Base-by-base conservation (phyloP, 768 basidiomycete genomes). In the Auriscalpium orientale region DNA sequence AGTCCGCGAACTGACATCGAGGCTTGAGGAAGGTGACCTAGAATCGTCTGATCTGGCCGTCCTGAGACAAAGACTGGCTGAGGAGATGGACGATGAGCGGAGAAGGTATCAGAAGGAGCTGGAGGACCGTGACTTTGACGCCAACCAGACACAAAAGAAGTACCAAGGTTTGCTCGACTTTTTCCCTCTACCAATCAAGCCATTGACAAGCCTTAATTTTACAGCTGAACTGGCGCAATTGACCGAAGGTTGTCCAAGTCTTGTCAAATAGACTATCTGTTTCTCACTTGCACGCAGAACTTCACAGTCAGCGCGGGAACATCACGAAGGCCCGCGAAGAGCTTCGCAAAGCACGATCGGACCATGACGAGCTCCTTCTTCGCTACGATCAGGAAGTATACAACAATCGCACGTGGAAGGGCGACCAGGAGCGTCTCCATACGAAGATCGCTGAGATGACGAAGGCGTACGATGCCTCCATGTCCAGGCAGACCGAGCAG, bases 371-470 rank as follows among this genome's bases (percentile, higher is more conserved):
- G 38, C 76, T 92, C 4, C 87, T 89, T 62, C 70, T 87, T 36
- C 79, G 81, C 40, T 84, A 82, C 60, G 87, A 91, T 57, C 86
- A 89, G 58, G 89, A 91, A 64, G 77, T 87, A 8, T 87, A 85
- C 68, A 86, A 80, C 55, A 84, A 86, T 48, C 79, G 83, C 13
- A 81, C 85, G 4, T 92, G 90, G 91, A 87, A 86, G 73, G 87
- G 89, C 65, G 91, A 94, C 72, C 90, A 84, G 68, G 90, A 92
- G 56, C 85, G 89, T 11, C 74, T 92, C 72, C 89, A 93, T 58
- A 86, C 81, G 52, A 91, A 89, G 78, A 89, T 93, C 53, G 68
- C 67, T 5, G 87, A 92, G 67, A 65, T 91, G 56, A 84, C 80
- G 21, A 84, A 82, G 54, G 89, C 86, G 1, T 91, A 85, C 66